Evolutionary conservation across 495 filamentous ascomycete species (phyloP).

Genomic region (Hypoxylon rickii): DNA sequence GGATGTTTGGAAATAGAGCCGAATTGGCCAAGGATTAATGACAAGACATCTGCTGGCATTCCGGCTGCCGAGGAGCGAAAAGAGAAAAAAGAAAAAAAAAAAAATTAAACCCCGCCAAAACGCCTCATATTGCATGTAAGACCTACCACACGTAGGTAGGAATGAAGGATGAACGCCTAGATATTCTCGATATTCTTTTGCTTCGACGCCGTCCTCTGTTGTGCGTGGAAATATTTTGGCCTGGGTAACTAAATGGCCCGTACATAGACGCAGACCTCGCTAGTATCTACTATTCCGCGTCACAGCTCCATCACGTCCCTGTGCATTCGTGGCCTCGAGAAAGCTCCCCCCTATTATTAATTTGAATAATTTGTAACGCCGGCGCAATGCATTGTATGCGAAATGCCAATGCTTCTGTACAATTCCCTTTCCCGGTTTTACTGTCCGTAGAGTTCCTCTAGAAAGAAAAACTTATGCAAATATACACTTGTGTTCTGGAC

Average conservation of each 20-base stretch:
- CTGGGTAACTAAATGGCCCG: too few relatives aligned
- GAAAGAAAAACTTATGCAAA: slow-evolving; percentile 8
- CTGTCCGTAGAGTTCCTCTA: slow-evolving; percentile 3
- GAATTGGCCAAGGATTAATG: slow-evolving; percentile 7
- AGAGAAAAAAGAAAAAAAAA: too few relatives aligned
- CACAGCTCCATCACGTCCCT: slow-evolving; percentile 3
- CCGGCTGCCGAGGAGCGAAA: too few relatives aligned
- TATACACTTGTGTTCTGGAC: slow-evolving; percentile 17
- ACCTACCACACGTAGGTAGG: too few relatives aligned
- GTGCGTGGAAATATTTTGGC: too few relatives aligned
- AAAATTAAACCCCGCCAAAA: too few relatives aligned
- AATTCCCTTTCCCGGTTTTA: slow-evolving; percentile 11
- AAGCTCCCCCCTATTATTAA: slow-evolving; percentile 18
- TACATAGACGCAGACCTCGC: slow-evolving; percentile 14
- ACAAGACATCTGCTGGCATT: too few relatives aligned
- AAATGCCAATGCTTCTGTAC: slow-evolving; percentile 28
- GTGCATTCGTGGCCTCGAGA: neutral
- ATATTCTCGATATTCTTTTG: too few relatives aligned
- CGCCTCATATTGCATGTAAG: too few relatives aligned
- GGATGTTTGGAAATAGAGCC: slow-evolving; percentile 11
- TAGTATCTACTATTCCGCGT: slow-evolving; percentile 25
- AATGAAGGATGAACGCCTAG: too few relatives aligned
- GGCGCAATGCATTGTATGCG: slow-evolving; percentile 32
- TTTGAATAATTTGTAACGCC: slow-evolving; percentile 28
- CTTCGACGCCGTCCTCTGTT: too few relatives aligned